Conservation (phyloP, 768 basidiomycete genomes). For the Boletus rufocinnamomeus region DNA sequence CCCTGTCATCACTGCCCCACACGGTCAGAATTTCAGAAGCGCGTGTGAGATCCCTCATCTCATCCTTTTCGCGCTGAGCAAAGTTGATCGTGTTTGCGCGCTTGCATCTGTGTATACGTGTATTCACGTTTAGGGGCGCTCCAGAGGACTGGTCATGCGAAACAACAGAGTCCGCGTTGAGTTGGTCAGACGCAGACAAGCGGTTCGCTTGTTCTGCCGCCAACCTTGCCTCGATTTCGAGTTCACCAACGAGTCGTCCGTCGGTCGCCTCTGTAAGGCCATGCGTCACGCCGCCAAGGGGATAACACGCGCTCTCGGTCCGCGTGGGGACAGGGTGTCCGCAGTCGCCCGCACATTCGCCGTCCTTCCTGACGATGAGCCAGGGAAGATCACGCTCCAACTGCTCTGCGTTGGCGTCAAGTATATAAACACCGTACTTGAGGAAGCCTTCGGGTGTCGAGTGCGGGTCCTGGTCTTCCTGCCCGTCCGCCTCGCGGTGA, state of each 20-base stretch:
- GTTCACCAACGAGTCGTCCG: slow-evolving; percentile 25
- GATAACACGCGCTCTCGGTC: neutral
- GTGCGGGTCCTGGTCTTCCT: slow-evolving; percentile 23
- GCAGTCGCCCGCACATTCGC: slow-evolving; percentile 26
- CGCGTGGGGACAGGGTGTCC: slow-evolving; percentile 6
- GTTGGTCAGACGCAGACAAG: neutral
- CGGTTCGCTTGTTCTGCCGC: slow-evolving; percentile 1
- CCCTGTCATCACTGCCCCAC: slow-evolving; percentile 22
- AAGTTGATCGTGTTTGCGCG: slow-evolving; percentile 72
- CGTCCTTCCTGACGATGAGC: slow-evolving; percentile 33
- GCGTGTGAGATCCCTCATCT: slow-evolving; percentile 85
- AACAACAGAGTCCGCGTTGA: neutral
- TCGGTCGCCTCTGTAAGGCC: slow-evolving; percentile 38
- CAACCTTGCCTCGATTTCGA: slow-evolving; percentile 25
- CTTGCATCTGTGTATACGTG: slow-evolving; percentile 31
- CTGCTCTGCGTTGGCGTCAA: slow-evolving; percentile 31
- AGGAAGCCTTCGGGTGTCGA: slow-evolving; percentile 31
- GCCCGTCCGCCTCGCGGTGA: slow-evolving; percentile 5
- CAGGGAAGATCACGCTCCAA: slow-evolving; percentile 33
- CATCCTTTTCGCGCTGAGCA: slow-evolving; percentile 80
- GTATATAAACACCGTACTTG: slow-evolving; percentile 34
- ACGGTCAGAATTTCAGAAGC: slow-evolving; percentile 75
- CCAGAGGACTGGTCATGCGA: neutral
- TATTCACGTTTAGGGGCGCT: slow-evolving; percentile 3
- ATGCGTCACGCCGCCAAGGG: slow-evolving; percentile 6